Base-by-base conservation (phyloP, 2,329 filamentous ascomycete species). In the Xylaria multiplex region DNA sequence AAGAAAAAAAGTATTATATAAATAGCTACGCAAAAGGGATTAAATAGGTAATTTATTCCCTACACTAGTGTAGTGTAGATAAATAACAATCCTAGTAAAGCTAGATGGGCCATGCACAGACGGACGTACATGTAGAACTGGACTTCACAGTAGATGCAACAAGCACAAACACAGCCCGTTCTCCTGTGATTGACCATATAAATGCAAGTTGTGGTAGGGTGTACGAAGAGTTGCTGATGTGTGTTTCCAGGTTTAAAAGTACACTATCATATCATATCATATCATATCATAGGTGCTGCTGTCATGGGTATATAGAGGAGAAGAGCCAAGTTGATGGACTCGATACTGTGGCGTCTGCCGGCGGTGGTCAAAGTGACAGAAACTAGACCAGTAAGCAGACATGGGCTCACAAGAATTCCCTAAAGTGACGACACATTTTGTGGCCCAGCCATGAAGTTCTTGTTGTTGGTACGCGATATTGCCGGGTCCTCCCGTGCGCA, bases 401-500 rank as follows among this genome's bases (percentile, higher is more conserved):
- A 14, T 40, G 37, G 9, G 37, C 37, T 40, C 14, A 43, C 37
- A 43, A 16, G 24, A 7, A 30, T 30, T 56, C 27, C 14, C 43
- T 14, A 40, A 27, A 50, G 49, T 50, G 55, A 40, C 56, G 37
- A 35, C 27, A 53, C 37, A 35, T 61, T 53, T 27, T 40, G 43
- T 62, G 43, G 43, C 22, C 30, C 22, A 27, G 53, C 42, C 55
- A 53, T 30, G 3, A 19, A 50, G 27, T 24, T 7, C 11, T 24
- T n/a, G n/a, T 8, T 24, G 27, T 43, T 49, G 59, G 59, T 50
- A 56, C 32, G 52, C 52, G 19, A 55, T 50, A 16, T 46, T 59
- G 22, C 48, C 61, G 61, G 61, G 37, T 11, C 53, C 32, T 63
- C 53, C 60, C 54, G 61, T 40, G 50, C 32, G 61, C 61, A 58